Evolutionary conservation across 306 rosid genomes (phyloP), one percentile per base, ranked within the genome.

Genomic region (Cicer pinnatifidum): DNA sequence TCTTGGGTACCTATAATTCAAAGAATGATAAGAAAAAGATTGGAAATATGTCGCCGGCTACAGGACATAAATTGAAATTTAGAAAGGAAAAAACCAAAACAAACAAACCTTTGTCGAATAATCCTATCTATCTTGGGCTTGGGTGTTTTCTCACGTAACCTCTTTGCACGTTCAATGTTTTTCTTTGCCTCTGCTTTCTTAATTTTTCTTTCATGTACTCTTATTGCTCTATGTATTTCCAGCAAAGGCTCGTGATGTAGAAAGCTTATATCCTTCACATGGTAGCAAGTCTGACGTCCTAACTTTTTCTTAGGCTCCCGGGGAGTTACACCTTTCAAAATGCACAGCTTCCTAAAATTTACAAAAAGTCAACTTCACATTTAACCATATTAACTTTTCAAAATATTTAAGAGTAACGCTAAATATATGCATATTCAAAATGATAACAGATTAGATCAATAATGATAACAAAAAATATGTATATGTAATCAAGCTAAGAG

Each of bases 231-330:
- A 62, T 87, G 86, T 28, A 84, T 73, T 82, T 91, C 96, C 53
- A 91, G 71, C 11, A 94, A 80, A 12, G 96, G 98, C n/a, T 94
- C 98, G 0, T 89, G 98, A 35, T 84, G 96, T 75, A 94, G 87
- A 80, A 91, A 94, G n/a, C 90, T 63, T 66, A 91, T 69, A 81
- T 94, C 99, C 89, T 94, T 94, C 70, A 91, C 85, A 59, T 94
- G 99, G 81, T 91, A 94, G 78, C 91, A 89, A 41, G 97, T 88
- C 80, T 91, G 92, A 74, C 97, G 61, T 73, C 99, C 99, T 38
- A 94, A 88, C 89, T 94, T 94, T 60, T 94, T 91, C 90, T 88
- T 94, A 1, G 99, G 97, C 82, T 94, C 99, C 58, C 96, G 86
- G 0, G 99, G 99, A 61, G 89, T 88, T 10, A 94, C 70, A 6